These are phyloP conservation scores for Rubus idaeus DNA, from an alignment of 306 rosid genomes.

Conservation along the genomic window DNA sequence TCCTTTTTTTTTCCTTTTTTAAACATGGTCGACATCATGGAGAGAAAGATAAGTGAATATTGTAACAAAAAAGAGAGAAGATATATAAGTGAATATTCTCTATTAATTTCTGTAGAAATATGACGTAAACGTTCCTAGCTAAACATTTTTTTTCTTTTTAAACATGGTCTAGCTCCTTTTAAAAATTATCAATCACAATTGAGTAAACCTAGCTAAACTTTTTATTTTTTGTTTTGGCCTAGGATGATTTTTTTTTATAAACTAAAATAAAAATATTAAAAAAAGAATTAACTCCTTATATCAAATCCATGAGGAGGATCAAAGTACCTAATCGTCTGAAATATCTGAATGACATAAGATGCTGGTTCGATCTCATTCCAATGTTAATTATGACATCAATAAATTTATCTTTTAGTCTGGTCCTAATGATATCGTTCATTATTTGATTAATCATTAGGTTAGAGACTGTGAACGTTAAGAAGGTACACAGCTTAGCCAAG, in stretches of 20 bases:
- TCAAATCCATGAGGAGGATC: slow-evolving; percentile 1
- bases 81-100: neutral
- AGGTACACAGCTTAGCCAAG: slow-evolving; percentile 74
- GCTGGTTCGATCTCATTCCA: neutral
- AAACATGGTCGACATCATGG: neutral
- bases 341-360: neutral
- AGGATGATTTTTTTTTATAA: neutral
- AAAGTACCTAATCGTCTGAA: neutral
- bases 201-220: neutral
- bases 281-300: neutral
- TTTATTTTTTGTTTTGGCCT: neutral
- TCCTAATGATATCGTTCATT: neutral
- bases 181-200: neutral
- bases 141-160: neutral
- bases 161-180: too few species aligned
- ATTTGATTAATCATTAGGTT: slow-evolving; percentile 44
- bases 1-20: neutral
- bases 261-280: neutral
- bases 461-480: slow-evolving; percentile 67
- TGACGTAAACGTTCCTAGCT: neutral
- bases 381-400: neutral
- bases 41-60: neutral
- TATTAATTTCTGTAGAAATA: neutral
- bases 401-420: neutral
- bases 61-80: too few species aligned